Percentiles rank a stretch among this genome's conserved stretches.
Conservation (phyloP, 2,329 filamentous ascomycete species). For the Cordyceps pruinosa region DNA sequence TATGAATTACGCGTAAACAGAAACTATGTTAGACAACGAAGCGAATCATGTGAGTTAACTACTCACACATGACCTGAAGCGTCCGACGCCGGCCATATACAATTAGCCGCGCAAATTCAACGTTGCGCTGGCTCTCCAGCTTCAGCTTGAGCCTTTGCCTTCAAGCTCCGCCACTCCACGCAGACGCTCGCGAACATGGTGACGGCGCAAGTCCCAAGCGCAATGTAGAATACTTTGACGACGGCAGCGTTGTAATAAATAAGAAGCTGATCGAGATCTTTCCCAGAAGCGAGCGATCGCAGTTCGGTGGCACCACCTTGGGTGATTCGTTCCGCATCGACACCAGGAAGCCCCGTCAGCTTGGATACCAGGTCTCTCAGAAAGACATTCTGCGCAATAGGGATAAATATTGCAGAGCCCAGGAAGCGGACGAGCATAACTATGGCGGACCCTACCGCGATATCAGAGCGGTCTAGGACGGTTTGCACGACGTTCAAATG, state of each 20-base stretch:
- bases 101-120: not conserved
- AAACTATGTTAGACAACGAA: too few species aligned
- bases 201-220: constrained; percentile 32
- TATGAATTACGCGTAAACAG: too few species aligned
- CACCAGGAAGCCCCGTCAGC: constrained; percentile 24
- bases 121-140: not conserved
- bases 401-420: constrained; percentile 36
- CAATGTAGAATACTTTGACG: constrained; percentile 29
- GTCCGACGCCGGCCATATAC: too few species aligned
- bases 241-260: constrained; percentile 34
- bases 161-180: constrained; percentile 46
- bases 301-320: constrained; percentile 26
- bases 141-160: constrained; percentile 21
- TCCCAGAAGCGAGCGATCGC: constrained; percentile 16
- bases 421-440: constrained; percentile 32
- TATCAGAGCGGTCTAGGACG: constrained; percentile 31
- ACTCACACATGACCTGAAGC: too few species aligned
- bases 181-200: constrained; percentile 30
- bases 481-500: constrained; percentile 34
- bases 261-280: constrained; percentile 17
- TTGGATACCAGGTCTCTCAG: constrained; percentile 34
- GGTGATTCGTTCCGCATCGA: constrained; percentile 23
- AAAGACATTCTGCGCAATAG: constrained; percentile 40
- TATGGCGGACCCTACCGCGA: constrained; percentile 33
- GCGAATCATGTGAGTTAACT: too few species aligned